Percentiles rank a stretch among this genome's conserved stretches.
These are phyloP conservation scores for Colletotrichum melonis DNA, from an alignment of 2,329 filamentous ascomycete species.

Conservation along the genomic window DNA sequence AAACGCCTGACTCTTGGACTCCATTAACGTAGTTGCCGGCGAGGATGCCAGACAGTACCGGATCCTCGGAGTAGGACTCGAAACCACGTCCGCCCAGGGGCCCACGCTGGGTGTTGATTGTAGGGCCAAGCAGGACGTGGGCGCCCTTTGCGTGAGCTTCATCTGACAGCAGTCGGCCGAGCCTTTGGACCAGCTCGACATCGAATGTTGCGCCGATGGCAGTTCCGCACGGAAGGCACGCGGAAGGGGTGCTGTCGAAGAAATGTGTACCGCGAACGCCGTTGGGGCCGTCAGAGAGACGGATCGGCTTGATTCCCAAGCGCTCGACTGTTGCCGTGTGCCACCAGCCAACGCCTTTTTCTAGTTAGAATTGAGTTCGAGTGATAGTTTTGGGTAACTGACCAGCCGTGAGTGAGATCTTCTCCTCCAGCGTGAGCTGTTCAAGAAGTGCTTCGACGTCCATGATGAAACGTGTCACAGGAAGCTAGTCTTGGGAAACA, in stretches of 20 bases:
- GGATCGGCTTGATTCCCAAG: slow-evolving; percentile 27
- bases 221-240: slow-evolving; percentile 70
- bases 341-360: slow-evolving; percentile 36
- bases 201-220: slow-evolving; percentile 70
- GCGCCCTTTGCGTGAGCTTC: slow-evolving; percentile 67
- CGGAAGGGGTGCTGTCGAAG: slow-evolving; percentile 71
- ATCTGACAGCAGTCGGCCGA: slow-evolving; percentile 61
- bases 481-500: background rate
- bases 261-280: slow-evolving; percentile 72
- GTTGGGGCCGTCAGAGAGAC: slow-evolving; percentile 39
- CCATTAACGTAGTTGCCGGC: slow-evolving; percentile 65
- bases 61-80: slow-evolving; percentile 69
- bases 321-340: slow-evolving; percentile 36
- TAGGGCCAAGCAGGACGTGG: slow-evolving; percentile 69
- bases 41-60: slow-evolving; percentile 65
- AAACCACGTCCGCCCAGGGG: slow-evolving; percentile 70
- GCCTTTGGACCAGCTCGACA: slow-evolving; percentile 59
- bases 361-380: background rate
- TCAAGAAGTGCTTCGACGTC: slow-evolving; percentile 34
- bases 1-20: slow-evolving; percentile 66
- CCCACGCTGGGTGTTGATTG: slow-evolving; percentile 70
- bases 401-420: slow-evolving; percentile 35
- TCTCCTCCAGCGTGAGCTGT: slow-evolving; percentile 36
- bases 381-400: background rate
- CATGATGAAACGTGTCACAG: background rate